Percentiles rank a stretch among this genome's conserved stretches.
Evolutionary conservation across 164 flowering plant species (phyloP).

Genomic region (Macadamia tetraphylla): DNA sequence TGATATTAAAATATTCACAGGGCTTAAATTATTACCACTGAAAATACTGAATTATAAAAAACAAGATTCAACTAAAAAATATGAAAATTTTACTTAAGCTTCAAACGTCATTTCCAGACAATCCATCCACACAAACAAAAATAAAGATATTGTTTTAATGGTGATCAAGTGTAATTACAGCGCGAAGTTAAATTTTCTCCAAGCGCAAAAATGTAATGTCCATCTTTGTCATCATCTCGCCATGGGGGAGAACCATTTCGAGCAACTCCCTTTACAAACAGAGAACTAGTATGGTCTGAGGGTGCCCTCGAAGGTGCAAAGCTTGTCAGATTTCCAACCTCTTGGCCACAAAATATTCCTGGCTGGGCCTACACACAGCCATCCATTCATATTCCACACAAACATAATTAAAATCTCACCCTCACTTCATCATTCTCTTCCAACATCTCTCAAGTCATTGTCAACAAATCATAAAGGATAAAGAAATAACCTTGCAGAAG

Average conservation of each 20-base stretch:
- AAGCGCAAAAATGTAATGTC: conserved; percentile 94
- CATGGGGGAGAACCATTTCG: conserved; percentile 95
- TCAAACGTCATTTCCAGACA: neutral
- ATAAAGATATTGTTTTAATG: conserved; percentile 15
- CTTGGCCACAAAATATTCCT: conserved; percentile 85
- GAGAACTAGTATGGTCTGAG: conserved; percentile 53
- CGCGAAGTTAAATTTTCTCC: conserved; percentile 99
- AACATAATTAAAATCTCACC: conserved; percentile 15
- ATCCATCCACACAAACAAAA: neutral
- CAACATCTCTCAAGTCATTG: neutral
- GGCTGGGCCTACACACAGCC: conserved; percentile 99
- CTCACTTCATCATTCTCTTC: conserved; percentile 5
- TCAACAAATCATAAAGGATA: neutral
- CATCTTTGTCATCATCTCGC: conserved; percentile 99
- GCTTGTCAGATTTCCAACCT: conserved; percentile 66
- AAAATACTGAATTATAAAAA: neutral
- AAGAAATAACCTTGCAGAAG: neutral
- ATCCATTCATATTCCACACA: conserved; percentile 55
- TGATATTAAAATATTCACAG: no score
- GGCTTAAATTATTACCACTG: neutral
- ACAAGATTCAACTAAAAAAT: neutral
- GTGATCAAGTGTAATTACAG: conserved; percentile 85
- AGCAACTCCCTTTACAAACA: conserved; percentile 55
- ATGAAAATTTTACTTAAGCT: neutral
- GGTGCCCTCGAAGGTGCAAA: conserved; percentile 55